phyloP scores from a whole-genome alignment of 2,329 filamentous ascomycete species.

The Trichophyton simii region DNA sequence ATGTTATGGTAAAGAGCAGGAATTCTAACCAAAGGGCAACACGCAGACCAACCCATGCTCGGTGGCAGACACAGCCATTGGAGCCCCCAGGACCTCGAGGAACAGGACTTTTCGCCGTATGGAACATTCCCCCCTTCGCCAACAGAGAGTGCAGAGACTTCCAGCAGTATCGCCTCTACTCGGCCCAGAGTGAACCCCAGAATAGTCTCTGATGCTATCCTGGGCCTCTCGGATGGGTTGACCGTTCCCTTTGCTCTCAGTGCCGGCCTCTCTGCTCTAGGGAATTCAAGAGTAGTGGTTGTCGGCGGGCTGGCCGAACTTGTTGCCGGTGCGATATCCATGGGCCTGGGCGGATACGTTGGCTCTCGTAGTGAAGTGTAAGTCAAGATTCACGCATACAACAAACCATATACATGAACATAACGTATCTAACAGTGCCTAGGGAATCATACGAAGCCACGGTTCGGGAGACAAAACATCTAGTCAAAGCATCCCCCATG shows the following conservation, averaged over 20 bases:
- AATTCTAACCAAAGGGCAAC: not conserved
- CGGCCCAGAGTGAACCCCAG: slow-evolving; percentile 31
- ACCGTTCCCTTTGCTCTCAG: slow-evolving; percentile 35
- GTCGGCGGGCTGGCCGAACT: slow-evolving; percentile 32
- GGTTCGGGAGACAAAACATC: slow-evolving; percentile 31
- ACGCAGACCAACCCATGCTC: not conserved
- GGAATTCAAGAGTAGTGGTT: slow-evolving; percentile 28
- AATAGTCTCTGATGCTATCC: slow-evolving; percentile 35
- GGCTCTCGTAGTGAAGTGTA: slow-evolving; percentile 41
- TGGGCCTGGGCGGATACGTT: slow-evolving; percentile 33
- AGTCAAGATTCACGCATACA: slow-evolving; percentile 14
- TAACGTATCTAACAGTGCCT: not conserved
- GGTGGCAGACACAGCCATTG: not conserved
- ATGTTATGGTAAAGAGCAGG: no score
- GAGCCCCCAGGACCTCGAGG: not conserved
- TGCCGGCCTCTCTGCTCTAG: slow-evolving; percentile 30
- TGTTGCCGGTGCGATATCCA: slow-evolving; percentile 30
- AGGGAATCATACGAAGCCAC: slow-evolving; percentile 36
- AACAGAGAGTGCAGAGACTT: not conserved
- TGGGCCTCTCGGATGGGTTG: slow-evolving; percentile 32
- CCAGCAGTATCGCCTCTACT: slow-evolving; percentile 5
- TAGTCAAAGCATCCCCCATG: slow-evolving; percentile 27
- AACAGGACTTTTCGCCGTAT: not conserved
- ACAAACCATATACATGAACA: not conserved
- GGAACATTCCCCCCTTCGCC: slow-evolving; percentile 2